phyloP scores from a whole-genome alignment of 495 filamentous ascomycete species.

The Penicillium desertorum region DNA sequence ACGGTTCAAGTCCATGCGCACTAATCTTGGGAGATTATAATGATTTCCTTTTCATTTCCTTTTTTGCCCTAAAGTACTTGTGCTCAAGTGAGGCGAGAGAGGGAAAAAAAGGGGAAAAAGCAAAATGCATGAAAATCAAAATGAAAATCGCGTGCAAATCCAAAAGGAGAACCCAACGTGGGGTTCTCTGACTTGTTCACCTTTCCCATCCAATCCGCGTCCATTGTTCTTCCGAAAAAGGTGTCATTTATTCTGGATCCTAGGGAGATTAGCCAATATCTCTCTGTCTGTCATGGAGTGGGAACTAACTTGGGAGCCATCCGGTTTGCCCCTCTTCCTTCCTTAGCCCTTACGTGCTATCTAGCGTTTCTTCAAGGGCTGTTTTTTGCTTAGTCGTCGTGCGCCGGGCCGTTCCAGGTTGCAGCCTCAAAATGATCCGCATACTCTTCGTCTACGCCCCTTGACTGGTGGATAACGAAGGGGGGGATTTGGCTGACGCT shows the following conservation, averaged over 20 bases:
- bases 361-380: slow-evolving; percentile 46
- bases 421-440: slow-evolving; percentile 55
- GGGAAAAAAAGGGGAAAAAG: not conserved
- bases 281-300: slow-evolving; percentile 3
- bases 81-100: slow-evolving; percentile 3
- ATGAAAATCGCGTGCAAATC: slow-evolving; percentile 1
- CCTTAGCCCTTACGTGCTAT: slow-evolving; percentile 26
- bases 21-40: slow-evolving; percentile 17
- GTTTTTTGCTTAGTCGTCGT: slow-evolving; percentile 41
- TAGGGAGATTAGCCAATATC: slow-evolving; percentile 20
- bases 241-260: slow-evolving; percentile 14
- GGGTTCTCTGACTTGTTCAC: slow-evolving; percentile 40
- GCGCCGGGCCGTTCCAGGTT: slow-evolving; percentile 54
- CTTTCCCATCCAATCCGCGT: slow-evolving; percentile 23
- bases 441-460: slow-evolving; percentile 36
- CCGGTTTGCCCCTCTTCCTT: slow-evolving; percentile 9
- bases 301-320: slow-evolving; percentile 10
- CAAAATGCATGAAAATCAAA: slow-evolving; percentile 9
- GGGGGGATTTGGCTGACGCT: slow-evolving; percentile 40
- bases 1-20: slow-evolving; percentile 22
- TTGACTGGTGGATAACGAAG: slow-evolving; percentile 42
- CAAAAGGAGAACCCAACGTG: slow-evolving; percentile 22
- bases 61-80: not conserved
- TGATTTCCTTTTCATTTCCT: not conserved
- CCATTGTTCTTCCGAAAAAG: slow-evolving; percentile 6